Percentiles rank a stretch among this genome's conserved stretches.
These are phyloP conservation scores for Allomyces macrogynus DNA, from an alignment of 192 early-diverging fungal species.

Conservation along the genomic window DNA sequence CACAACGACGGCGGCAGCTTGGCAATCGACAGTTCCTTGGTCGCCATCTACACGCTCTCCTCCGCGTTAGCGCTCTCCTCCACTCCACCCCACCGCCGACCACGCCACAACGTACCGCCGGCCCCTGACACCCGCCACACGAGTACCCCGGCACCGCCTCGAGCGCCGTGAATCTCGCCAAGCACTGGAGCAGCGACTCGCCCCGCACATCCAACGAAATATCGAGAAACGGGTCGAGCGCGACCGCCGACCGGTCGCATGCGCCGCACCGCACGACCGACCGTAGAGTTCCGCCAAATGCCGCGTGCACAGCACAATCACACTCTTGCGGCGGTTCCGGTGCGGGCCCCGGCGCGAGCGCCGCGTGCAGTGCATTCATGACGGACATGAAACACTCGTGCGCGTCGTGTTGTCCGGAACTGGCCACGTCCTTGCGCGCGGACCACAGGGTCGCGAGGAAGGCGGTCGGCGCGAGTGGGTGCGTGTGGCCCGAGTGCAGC, in stretches of 20 bases:
- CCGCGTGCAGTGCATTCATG: slow-evolving; percentile 65
- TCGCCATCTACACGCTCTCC: slow-evolving; percentile 17
- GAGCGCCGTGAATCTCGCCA: too few relatives aligned
- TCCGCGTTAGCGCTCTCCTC: background rate
- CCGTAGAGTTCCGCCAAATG: slow-evolving; percentile 39
- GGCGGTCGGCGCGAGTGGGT: slow-evolving; percentile 59
- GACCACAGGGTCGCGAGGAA: slow-evolving; percentile 84
- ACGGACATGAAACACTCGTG: slow-evolving; percentile 92
- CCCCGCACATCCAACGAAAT: slow-evolving; percentile 62
- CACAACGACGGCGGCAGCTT: slow-evolving; percentile 67
- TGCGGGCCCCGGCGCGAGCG: slow-evolving; percentile 14
- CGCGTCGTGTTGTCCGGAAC: slow-evolving; percentile 88
- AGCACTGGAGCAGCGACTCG: too few relatives aligned
- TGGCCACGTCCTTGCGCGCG: slow-evolving; percentile 62
- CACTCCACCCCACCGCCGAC: too few relatives aligned
- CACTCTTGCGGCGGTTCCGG: slow-evolving; percentile 20
- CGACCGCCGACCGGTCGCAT: slow-evolving; percentile 29
- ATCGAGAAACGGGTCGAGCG: slow-evolving; percentile 77
- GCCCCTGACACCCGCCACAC: too few relatives aligned
- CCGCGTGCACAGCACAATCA: slow-evolving; percentile 69
- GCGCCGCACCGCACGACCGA: slow-evolving; percentile 42
- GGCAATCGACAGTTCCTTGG: slow-evolving; percentile 76
- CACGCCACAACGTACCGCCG: too few relatives aligned
- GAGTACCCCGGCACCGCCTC: too few relatives aligned
- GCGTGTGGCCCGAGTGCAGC: slow-evolving; percentile 44